Percentiles rank a stretch among this genome's conserved stretches.
phyloP scores from a whole-genome alignment of 2,329 filamentous ascomycete genomes.

The Coniochaeta pulveracea region DNA sequence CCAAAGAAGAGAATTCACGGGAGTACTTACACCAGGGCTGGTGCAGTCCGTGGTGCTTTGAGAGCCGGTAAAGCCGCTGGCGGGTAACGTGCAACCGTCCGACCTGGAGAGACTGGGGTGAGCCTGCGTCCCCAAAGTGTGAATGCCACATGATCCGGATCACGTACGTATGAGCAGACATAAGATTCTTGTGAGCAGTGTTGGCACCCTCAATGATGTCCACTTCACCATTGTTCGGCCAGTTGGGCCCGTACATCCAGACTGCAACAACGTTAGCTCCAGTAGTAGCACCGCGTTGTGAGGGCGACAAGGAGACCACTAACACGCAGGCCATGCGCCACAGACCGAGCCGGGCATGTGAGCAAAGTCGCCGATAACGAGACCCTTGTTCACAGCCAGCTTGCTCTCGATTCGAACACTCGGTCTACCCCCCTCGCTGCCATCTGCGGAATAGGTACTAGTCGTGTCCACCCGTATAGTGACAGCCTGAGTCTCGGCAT shows the following conservation, averaged over 20 bases:
- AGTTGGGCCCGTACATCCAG: constrained; percentile 40
- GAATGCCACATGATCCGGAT: constrained; percentile 27
- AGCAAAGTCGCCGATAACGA: constrained; percentile 57
- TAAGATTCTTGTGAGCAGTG: constrained; percentile 46
- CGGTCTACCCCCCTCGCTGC: constrained; percentile 36
- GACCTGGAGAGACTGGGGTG: constrained; percentile 6
- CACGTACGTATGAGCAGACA: constrained; percentile 45
- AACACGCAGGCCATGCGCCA: constrained; percentile 58
- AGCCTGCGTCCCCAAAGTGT: constrained; percentile 1
- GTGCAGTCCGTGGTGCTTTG: constrained; percentile 29
- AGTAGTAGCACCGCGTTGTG: constrained; percentile 18
- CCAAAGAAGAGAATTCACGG: not conserved
- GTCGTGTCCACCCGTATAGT: constrained; percentile 35
- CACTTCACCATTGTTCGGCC: constrained; percentile 53
- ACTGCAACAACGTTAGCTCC: constrained; percentile 15
- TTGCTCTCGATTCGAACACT: constrained; percentile 58
- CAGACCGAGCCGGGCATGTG: constrained; percentile 58
- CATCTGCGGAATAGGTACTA: constrained; percentile 21
- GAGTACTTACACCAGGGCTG: constrained; percentile 4
- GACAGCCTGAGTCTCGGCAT: constrained; percentile 28
- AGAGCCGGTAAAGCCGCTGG: constrained; percentile 10
- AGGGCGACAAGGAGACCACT: not conserved
- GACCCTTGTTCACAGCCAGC: constrained; percentile 49
- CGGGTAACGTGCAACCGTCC: constrained; percentile 28
- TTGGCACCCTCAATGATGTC: constrained; percentile 61